A percentile compares a stretch with the other conserved stretches of the same genome.
Evolutionary conservation across 768 basidiomycete species (phyloP).

Genomic region (Sarcodon aspratus): DNA sequence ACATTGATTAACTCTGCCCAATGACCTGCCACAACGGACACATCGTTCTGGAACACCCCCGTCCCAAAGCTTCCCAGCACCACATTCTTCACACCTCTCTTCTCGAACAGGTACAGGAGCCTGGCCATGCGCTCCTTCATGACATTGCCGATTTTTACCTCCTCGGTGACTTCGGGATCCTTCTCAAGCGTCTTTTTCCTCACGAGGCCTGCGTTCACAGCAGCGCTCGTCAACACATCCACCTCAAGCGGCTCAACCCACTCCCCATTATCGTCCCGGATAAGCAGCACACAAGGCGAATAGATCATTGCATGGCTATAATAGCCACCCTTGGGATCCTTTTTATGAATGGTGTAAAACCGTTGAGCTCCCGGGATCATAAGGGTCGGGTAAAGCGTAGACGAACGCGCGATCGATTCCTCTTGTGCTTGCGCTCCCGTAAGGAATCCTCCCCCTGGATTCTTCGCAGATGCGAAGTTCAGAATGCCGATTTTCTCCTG

Average conservation of each 20-base stretch:
- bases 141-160: constrained; percentile 31
- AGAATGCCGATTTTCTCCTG: constrained; percentile 43
- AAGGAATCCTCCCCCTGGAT: constrained; percentile 69
- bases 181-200: constrained; percentile 13
- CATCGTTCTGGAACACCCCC: constrained; percentile 62
- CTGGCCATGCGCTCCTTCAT: constrained; percentile 70
- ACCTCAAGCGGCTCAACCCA: constrained; percentile 46
- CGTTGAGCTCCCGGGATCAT: constrained; percentile 37
- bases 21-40: constrained; percentile 42
- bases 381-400: constrained; percentile 57
- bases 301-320: constrained; percentile 77
- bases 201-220: constrained; percentile 58
- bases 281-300: constrained; percentile 49
- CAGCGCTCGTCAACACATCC: constrained; percentile 62
- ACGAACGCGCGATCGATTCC: constrained; percentile 69
- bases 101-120: constrained; percentile 54
- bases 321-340: constrained; percentile 34
- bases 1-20: constrained; percentile 52
- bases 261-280: constrained; percentile 51
- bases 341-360: constrained; percentile 54
- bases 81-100: constrained; percentile 42
- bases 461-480: constrained; percentile 69
- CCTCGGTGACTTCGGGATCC: constrained; percentile 9
- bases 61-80: constrained; percentile 73
- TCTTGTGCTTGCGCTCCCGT: constrained; percentile 70